Evolutionary conservation across 169 alveolate species (phyloP).

Genomic region (Plasmodium malariae): DNA sequence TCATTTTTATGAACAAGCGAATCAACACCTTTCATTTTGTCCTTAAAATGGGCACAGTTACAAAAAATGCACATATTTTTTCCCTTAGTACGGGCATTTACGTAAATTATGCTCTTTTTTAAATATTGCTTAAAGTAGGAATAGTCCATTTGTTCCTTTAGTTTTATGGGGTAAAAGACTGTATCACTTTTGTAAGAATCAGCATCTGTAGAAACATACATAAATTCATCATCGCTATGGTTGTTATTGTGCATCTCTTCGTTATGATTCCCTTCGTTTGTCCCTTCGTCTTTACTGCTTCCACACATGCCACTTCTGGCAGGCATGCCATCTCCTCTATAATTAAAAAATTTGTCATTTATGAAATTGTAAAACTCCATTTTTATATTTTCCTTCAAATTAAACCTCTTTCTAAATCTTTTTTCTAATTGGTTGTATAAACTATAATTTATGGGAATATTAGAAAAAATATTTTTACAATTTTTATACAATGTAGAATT

Average conservation of each 20-base stretch:
- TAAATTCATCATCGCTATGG: slow-evolving; percentile 21
- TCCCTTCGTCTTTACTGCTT: neutral
- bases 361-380: neutral
- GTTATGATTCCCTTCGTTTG: neutral
- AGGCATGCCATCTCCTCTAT: neutral
- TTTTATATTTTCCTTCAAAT: neutral
- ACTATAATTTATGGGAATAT: slow-evolving; percentile 32
- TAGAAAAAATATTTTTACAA: slow-evolving; percentile 2
- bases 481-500: too few relatives aligned
- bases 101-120: slow-evolving; percentile 3
- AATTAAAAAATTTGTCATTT: neutral
- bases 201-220: slow-evolving; percentile 41
- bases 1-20: neutral
- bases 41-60: slow-evolving; percentile 15
- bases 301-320: neutral
- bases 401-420: neutral
- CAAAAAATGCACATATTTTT: too few relatives aligned
- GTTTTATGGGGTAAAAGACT: slow-evolving; percentile 9
- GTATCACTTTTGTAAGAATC: slow-evolving; percentile 72
- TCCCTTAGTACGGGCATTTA: slow-evolving; percentile 12
- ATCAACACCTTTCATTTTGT: neutral
- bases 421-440: neutral
- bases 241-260: neutral
- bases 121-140: slow-evolving; percentile 6
- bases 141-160: neutral